Evolutionary conservation across 1,284 basidiomycete genomes (phyloP).

Genomic region (Microbotryum saponariae): DNA sequence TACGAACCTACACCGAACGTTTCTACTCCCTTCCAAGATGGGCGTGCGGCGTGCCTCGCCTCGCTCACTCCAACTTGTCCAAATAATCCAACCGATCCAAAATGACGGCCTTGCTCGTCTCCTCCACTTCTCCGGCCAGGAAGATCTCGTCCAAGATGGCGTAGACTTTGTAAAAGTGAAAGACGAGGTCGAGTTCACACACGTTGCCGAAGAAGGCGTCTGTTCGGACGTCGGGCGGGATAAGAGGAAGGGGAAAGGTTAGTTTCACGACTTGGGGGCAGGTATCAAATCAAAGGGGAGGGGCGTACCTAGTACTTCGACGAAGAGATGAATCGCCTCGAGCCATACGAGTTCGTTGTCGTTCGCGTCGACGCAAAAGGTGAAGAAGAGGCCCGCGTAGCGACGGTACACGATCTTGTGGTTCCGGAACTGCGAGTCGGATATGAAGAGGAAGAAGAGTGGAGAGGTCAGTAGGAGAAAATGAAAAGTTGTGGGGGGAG

Average conservation of each 20-base stretch:
- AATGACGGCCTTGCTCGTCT: conserved; percentile 93
- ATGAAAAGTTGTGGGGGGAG: too few species aligned
- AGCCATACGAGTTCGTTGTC: conserved; percentile 97
- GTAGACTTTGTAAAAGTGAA: conserved; percentile 99
- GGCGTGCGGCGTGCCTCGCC: not conserved
- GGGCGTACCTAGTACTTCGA: conserved; percentile 82
- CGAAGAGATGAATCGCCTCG: conserved; percentile 95
- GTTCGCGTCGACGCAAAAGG: conserved; percentile 91
- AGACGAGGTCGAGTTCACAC: conserved; percentile 91
- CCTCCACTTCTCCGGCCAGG: conserved; percentile 96
- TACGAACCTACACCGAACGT: too few species aligned
- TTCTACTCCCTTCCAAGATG: too few species aligned
- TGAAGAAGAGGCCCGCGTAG: conserved; percentile 97
- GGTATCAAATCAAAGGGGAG: not conserved
- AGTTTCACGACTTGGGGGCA: not conserved
- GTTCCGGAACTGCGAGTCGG: conserved; percentile 66
- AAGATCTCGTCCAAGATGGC: conserved; percentile 97
- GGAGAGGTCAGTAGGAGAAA: too few species aligned
- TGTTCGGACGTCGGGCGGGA: conserved; percentile 37
- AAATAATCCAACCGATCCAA: conserved; percentile 78
- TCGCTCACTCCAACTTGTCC: conserved; percentile 68
- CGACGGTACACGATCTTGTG: conserved; percentile 91
- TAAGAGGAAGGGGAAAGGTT: not conserved
- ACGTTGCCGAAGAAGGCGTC: conserved; percentile 98
- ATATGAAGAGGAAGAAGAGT: too few species aligned